Percentiles rank a stretch among this genome's conserved stretches.
Evolutionary conservation across 495 filamentous ascomycete genomes (phyloP).

Genomic region (Lichenothelia convexa): DNA sequence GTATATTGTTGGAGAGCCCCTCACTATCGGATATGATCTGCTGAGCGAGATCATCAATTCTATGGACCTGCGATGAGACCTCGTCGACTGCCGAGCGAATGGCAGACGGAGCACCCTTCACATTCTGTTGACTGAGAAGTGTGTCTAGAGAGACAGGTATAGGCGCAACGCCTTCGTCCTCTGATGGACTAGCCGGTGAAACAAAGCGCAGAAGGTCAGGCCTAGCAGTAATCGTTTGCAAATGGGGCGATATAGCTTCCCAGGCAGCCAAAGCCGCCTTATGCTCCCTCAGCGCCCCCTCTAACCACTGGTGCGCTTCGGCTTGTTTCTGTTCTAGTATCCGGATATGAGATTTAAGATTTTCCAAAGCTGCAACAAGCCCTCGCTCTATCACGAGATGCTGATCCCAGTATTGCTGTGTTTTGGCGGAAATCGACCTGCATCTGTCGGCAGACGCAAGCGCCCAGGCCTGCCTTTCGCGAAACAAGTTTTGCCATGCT

Average conservation of each 20-base stretch:
- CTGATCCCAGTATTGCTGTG: conserved; percentile 39
- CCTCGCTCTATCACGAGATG: conserved; percentile 54
- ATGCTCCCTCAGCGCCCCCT: conserved; percentile 54
- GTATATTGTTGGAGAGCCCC: conserved; percentile 24
- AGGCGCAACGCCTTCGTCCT: conserved; percentile 6
- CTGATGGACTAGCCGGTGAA: conserved; percentile 1
- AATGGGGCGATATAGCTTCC: conserved; percentile 44
- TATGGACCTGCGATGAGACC: background rate
- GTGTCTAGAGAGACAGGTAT: conserved; percentile 39
- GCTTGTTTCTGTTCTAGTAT: conserved; percentile 52
- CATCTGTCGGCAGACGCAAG: conserved; percentile 45
- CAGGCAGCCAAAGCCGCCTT: conserved; percentile 42
- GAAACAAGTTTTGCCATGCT: conserved; percentile 70
- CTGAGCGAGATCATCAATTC: conserved; percentile 24
- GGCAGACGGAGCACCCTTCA: conserved; percentile 40
- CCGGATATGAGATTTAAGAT: conserved; percentile 60
- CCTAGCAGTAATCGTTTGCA: conserved; percentile 42
- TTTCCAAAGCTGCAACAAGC: conserved; percentile 59
- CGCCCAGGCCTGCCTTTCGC: conserved; percentile 58
- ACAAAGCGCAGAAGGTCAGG: conserved; percentile 37
- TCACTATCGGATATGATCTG: conserved; percentile 35
- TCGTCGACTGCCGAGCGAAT: conserved; percentile 18
- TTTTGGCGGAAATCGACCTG: conserved; percentile 32
- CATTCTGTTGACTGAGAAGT: conserved; percentile 48
- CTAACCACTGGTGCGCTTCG: conserved; percentile 56